These are phyloP conservation scores for Metarhizium rileyi DNA, from an alignment of 2,329 filamentous ascomycete genomes.

Conservation along the genomic window DNA sequence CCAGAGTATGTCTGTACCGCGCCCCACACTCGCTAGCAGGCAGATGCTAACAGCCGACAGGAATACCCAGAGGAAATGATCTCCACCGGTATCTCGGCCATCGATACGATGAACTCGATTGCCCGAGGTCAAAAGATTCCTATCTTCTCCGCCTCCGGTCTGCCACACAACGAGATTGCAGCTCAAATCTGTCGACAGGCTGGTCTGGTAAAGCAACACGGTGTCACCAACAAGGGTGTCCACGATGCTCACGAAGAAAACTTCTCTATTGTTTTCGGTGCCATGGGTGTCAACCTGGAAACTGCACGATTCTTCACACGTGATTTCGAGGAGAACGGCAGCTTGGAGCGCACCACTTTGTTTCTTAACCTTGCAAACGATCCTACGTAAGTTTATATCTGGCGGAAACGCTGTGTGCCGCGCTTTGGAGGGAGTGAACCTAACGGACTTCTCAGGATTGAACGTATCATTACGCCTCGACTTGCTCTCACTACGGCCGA, in stretches of 20 bases:
- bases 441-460: conserved; percentile 55
- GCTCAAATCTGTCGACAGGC: conserved; percentile 98
- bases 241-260: conserved; percentile 98
- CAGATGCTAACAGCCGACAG: conserved; percentile 33
- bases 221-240: conserved; percentile 80
- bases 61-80: conserved; percentile 99
- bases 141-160: conserved; percentile 96
- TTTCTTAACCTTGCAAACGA: conserved; percentile 99
- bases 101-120: conserved; percentile 97
- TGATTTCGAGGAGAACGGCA: conserved; percentile 98
- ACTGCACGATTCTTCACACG: conserved; percentile 96
- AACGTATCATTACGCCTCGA: conserved; percentile 99
- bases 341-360: conserved; percentile 90
- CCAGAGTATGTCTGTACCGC: conserved; percentile 50
- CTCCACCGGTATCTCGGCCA: conserved; percentile 96
- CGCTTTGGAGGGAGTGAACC: background rate
- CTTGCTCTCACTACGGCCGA: conserved; percentile 96
- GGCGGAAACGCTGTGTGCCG: background rate
- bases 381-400: conserved; percentile 64
- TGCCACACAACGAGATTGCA: conserved; percentile 98
- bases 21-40: background rate
- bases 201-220: conserved; percentile 71
- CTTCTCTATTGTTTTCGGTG: conserved; percentile 98
- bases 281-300: conserved; percentile 99
- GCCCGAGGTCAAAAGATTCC: conserved; percentile 99